Conservation (phyloP, 129 eudicot genomes). For the Mikania micrantha region DNA sequence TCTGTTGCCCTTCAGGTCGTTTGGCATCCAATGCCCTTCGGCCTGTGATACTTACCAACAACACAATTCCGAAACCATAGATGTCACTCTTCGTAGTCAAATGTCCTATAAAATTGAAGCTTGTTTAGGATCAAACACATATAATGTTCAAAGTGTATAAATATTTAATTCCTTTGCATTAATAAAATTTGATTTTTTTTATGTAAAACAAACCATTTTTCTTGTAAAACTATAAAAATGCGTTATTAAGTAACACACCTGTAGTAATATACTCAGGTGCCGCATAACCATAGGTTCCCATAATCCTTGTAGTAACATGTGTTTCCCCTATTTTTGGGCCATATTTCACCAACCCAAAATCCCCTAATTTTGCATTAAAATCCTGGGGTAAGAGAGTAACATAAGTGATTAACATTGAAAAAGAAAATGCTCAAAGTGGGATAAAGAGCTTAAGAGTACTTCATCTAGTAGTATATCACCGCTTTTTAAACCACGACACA, state of each 20-base stretch:
- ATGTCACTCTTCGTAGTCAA: conserved; percentile 26
- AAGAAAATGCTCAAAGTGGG: neutral
- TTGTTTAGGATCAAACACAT: neutral
- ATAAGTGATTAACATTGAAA: neutral
- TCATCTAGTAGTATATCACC: conserved; percentile 16
- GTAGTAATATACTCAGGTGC: conserved; percentile 1
- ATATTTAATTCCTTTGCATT: neutral
- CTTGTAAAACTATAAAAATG: neutral
- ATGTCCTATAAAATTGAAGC: conserved; percentile 15
- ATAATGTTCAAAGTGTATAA: neutral
- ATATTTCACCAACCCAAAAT: conserved; percentile 15
- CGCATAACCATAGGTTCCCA: conserved; percentile 22
- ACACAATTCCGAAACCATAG: conserved; percentile 33
- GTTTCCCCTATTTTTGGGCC: conserved; percentile 3
- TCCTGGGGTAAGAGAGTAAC: conserved; percentile 10
- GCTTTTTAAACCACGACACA: conserved; percentile 9
- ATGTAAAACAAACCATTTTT: neutral
- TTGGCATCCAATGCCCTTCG: neutral
- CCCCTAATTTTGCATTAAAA: conserved; percentile 29
- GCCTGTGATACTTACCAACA: conserved; percentile 31
- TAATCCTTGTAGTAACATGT: conserved; percentile 18
- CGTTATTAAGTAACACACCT: conserved; percentile 12
- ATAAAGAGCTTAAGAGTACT: conserved; percentile 2
- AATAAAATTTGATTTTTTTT: neutral
- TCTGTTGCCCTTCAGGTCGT: neutral